Percentiles rank a stretch among this genome's conserved stretches.
phyloP scores from a whole-genome alignment of 495 filamentous ascomycete species.

The Penicillium cinerascens region DNA sequence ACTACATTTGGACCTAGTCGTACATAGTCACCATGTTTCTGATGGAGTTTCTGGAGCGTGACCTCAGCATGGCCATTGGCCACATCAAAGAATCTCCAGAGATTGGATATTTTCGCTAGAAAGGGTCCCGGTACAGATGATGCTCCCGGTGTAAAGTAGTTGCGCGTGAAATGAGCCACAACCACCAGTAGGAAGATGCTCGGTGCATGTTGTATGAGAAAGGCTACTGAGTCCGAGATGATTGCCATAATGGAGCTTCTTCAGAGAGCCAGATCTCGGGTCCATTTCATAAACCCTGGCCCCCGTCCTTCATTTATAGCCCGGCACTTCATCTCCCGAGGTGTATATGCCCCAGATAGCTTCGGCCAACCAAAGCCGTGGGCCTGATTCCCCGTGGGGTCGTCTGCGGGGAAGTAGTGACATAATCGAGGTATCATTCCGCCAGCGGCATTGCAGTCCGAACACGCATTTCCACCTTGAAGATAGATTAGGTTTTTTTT shows the following conservation, averaged over 20 bases:
- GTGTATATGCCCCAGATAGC: neutral
- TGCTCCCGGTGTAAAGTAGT: constrained; percentile 14
- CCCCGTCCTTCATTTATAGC: neutral
- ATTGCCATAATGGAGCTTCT: neutral
- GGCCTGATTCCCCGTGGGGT: neutral
- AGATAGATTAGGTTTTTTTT: neutral
- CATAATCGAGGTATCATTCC: constrained; percentile 8
- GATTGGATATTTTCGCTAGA: constrained; percentile 12
- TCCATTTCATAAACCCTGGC: neutral
- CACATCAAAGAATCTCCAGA: constrained; percentile 18
- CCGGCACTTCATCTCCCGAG: neutral
- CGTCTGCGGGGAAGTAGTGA: constrained; percentile 12
- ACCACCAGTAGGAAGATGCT: neutral
- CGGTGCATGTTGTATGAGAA: neutral
- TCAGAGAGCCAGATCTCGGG: neutral
- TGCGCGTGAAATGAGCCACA: constrained; percentile 9
- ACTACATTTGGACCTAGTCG: constrained; percentile 57
- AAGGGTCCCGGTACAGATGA: constrained; percentile 13
- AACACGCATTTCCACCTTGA: neutral
- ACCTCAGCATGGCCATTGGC: constrained; percentile 23
- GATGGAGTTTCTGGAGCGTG: constrained; percentile 39
- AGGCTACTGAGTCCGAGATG: constrained; percentile 6
- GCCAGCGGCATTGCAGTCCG: neutral
- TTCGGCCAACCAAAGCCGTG: neutral
- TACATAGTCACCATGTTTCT: constrained; percentile 52